phyloP scores from a whole-genome alignment of 192 early-diverging fungal genomes.

The Rhizoclosmatium globosum region DNA sequence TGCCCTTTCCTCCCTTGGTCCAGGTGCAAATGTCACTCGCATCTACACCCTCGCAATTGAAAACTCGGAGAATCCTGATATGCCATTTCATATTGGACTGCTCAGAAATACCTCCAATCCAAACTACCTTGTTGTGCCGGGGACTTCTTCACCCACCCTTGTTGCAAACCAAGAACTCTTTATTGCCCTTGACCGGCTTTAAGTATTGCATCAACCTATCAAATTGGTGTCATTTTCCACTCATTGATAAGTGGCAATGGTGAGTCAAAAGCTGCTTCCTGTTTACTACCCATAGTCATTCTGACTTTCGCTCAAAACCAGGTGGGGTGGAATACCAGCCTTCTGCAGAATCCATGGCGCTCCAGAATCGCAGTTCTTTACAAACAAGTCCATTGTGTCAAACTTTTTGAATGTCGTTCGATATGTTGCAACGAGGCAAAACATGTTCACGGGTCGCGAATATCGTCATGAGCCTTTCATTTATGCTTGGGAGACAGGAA shows the following conservation, averaged over 20 bases:
- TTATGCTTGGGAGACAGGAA: slow-evolving; percentile 56
- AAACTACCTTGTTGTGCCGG: slow-evolving; percentile 4
- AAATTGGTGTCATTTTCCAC: slow-evolving; percentile 52
- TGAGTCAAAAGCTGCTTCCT: background rate
- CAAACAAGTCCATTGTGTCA: slow-evolving; percentile 24
- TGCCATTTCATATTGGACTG: background rate
- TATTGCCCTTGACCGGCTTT: slow-evolving; percentile 52
- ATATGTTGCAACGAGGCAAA: slow-evolving; percentile 47
- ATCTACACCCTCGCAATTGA: slow-evolving; percentile 28
- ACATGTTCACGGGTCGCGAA: slow-evolving; percentile 51
- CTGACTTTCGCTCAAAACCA: background rate
- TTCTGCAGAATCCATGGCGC: slow-evolving; percentile 14
- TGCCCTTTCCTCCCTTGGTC: slow-evolving; percentile 27
- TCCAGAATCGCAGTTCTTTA: slow-evolving; percentile 38
- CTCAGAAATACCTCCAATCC: background rate
- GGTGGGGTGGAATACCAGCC: slow-evolving; percentile 39
- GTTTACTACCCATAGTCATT: background rate
- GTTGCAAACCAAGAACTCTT: slow-evolving; percentile 45
- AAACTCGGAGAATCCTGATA: no score
- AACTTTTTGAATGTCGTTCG: slow-evolving; percentile 45
- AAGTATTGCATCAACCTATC: slow-evolving; percentile 34
- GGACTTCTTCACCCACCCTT: slow-evolving; percentile 5
- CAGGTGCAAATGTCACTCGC: background rate
- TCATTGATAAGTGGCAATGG: slow-evolving; percentile 50
- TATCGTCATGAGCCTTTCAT: slow-evolving; percentile 56